These are phyloP conservation scores for Medicago lupulina DNA, from an alignment of 306 rosid species.

Conservation along the genomic window DNA sequence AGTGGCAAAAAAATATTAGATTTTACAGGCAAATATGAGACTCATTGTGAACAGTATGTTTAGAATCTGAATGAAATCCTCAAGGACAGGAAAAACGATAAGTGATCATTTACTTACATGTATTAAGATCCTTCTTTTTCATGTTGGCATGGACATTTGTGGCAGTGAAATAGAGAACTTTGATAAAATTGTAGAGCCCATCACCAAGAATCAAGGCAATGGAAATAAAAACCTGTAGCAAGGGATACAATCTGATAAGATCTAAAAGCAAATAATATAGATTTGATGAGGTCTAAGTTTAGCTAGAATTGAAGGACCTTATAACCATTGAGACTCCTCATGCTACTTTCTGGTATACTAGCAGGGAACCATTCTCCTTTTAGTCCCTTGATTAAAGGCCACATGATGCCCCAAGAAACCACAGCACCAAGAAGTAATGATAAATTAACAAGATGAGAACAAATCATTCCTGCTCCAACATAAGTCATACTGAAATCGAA, in stretches of 20 bases:
- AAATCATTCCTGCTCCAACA: conserved; percentile 99
- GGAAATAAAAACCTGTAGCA: conserved; percentile 86
- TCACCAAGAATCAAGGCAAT: conserved; percentile 94
- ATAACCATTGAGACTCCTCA: conserved; percentile 95
- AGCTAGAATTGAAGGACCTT: conserved; percentile 60
- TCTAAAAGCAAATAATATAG: conserved; percentile 24
- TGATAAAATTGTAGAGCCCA: conserved; percentile 91
- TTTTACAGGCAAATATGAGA: conserved; percentile 13
- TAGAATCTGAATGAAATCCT: not conserved
- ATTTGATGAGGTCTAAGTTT: conserved; percentile 6
- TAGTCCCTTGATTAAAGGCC: conserved; percentile 82
- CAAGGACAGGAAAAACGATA: not conserved
- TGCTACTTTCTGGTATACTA: conserved; percentile 76
- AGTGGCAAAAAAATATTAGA: conserved; percentile 36
- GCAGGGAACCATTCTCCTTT: conserved; percentile 97
- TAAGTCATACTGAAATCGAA: conserved; percentile 97
- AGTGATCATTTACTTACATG: conserved; percentile 53
- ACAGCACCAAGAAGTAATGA: conserved; percentile 92
- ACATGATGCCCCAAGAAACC: conserved; percentile 97
- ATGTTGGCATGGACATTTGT: conserved; percentile 56
- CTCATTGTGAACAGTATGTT: not conserved
- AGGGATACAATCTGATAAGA: conserved; percentile 10
- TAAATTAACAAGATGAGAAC: conserved; percentile 92
- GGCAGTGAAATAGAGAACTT: conserved; percentile 71
- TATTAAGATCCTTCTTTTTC: conserved; percentile 56